These are phyloP conservation scores for Apophysomyces ossiformis DNA, from an alignment of 371 early-diverging fungal genomes.

Conservation along the genomic window DNA sequence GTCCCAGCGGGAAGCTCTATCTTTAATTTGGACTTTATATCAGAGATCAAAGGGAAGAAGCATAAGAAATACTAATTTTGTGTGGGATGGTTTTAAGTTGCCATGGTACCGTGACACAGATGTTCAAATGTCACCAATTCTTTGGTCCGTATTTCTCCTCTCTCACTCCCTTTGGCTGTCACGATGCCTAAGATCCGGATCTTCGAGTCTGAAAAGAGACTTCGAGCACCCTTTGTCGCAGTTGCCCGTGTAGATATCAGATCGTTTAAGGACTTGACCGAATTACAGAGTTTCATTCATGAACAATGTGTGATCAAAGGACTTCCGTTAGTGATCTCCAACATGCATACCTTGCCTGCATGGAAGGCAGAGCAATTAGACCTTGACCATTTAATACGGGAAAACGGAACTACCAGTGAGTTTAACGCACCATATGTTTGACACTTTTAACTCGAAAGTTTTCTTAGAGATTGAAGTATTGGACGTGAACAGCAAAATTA, in stretches of 20 bases:
- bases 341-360: conserved; percentile 31
- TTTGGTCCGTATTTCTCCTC: not conserved
- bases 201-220: conserved; percentile 11
- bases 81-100: too few relatives aligned
- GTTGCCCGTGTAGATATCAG: conserved; percentile 21
- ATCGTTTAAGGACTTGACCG: not conserved
- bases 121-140: not conserved
- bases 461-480: conserved; percentile 12
- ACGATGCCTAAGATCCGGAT: conserved; percentile 2
- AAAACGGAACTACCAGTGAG: conserved; percentile 37
- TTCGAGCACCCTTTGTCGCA: conserved; percentile 11
- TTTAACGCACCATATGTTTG: not conserved
- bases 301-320: conserved; percentile 41
- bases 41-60: too few relatives aligned
- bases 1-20: too few relatives aligned
- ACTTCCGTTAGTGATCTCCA: conserved; percentile 51
- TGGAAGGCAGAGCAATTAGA: conserved; percentile 45
- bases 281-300: conserved; percentile 25
- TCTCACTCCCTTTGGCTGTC: not conserved
- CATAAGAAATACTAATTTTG: too few relatives aligned
- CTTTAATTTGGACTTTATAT: too few relatives aligned
- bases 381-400: conserved; percentile 28
- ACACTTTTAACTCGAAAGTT: not conserved
- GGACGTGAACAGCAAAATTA: conserved; percentile 1
- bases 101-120: not conserved